Base-by-base conservation (phyloP, 495 filamentous ascomycete species). In the Penicillium longicatenatum region DNA sequence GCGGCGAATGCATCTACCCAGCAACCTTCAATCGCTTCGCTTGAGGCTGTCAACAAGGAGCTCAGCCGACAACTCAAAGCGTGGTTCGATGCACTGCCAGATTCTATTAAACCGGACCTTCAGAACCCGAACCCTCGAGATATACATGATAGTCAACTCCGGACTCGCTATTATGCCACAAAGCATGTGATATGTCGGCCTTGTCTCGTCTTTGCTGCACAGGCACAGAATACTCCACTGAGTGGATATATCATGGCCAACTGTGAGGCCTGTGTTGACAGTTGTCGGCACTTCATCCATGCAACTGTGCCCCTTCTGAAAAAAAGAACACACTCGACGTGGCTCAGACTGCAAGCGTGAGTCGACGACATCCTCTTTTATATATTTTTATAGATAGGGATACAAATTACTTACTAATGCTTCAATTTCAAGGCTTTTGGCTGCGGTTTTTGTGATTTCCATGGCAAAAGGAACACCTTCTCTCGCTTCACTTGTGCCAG, bases 161-260 rank as follows among this genome's bases (percentile, higher is more conserved):
- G 57, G 26, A 43, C 56, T 9, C 55, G 59, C 31, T 65, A 62
- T 39, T 59, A 59, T 30, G 59, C 63, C 5, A 52, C 63, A 9
- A 59, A 52, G 44, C 56, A 65, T 45, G 59, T 65, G n/a, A 62
- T 65, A 31, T 59, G 49, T 33, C 55, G 63, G 14, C 63, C 63
- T 2, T 59, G 59, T 44, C 53, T 65, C 14, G 37, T 65, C 3
- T 59, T 42, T 22, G 63, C 63, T 6, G 59, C 63, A 6, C 52
- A 62, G 22, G 37, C 52, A 11, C 20, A 31, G 17, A 16, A 51
- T 16, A 14, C 21, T n/a, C 37, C 56, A 16, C 44, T 62, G 44
- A 54, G 58, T 4, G 55, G 29, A 8, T 59, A 51, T 29, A 24
- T 62, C 8, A 57, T 50, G 11, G 50, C 43, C 14, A 65, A 65